Percentiles rank a stretch among this genome's conserved stretches.
phyloP scores from a whole-genome alignment of 192 early-diverging fungal species.

The Spizellomyces punctatus region DNA sequence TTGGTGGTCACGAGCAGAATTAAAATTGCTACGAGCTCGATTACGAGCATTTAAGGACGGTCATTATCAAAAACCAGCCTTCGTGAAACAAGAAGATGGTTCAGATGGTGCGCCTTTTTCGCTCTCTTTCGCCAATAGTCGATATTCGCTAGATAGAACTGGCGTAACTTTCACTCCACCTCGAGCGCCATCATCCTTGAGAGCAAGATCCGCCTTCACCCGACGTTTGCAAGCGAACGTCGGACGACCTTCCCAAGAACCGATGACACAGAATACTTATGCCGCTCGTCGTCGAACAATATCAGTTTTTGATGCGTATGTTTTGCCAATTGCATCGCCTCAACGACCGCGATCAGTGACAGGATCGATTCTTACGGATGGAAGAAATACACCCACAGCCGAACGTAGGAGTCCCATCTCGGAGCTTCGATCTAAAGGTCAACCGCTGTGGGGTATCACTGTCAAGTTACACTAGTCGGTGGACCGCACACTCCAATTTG shows the following conservation, averaged over 20 bases:
- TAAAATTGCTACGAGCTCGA: conserved; percentile 15
- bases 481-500: too few species aligned
- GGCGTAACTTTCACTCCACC: neutral
- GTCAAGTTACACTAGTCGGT: neutral
- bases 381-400: neutral
- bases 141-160: neutral
- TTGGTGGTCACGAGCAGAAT: conserved; percentile 23
- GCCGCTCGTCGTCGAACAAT: neutral
- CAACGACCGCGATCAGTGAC: neutral
- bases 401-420: neutral
- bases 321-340: neutral
- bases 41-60: neutral
- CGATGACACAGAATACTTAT: neutral
- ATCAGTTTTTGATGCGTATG: neutral
- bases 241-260: neutral
- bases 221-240: neutral
- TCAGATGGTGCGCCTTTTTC: neutral
- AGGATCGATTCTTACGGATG: neutral
- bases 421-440: neutral
- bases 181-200: neutral
- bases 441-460: neutral
- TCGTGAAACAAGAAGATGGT: neutral
- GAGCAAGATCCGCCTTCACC: neutral
- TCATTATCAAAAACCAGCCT: neutral
- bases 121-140: neutral